Evolutionary conservation across 345 rosid genomes (phyloP).

Genomic region (Nephelium lappaceum): DNA sequence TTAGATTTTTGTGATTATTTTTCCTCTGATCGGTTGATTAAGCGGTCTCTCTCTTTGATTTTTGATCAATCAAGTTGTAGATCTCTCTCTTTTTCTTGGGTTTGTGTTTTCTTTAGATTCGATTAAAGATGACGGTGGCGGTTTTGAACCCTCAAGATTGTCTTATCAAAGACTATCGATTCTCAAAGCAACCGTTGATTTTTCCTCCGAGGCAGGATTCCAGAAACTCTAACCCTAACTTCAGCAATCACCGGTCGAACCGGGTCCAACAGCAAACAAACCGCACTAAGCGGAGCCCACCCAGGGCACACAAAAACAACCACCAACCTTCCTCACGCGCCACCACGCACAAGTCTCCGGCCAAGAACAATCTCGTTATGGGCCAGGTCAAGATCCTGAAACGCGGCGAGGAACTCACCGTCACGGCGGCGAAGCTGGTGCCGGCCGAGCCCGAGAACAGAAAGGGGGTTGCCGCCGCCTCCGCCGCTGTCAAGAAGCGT

Average conservation of each 20-base stretch:
- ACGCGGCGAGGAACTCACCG: slow-evolving; percentile 59
- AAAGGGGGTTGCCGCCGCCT: background rate
- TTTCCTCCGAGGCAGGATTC: slow-evolving; percentile 38
- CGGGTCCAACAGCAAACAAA: slow-evolving; percentile 27
- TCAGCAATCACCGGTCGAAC: slow-evolving; percentile 29
- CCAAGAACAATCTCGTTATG: slow-evolving; percentile 27
- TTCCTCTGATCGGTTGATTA: background rate
- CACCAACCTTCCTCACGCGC: slow-evolving; percentile 25
- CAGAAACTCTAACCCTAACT: slow-evolving; percentile 28
- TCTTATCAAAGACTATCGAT: slow-evolving; percentile 36
- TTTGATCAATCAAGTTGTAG: background rate
- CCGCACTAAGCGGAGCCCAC: slow-evolving; percentile 53
- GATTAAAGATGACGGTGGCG: slow-evolving; percentile 62
- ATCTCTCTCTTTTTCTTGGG: background rate
- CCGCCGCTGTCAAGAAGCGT: background rate
- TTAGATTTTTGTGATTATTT: background rate
- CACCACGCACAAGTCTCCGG: background rate
- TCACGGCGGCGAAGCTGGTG: background rate
- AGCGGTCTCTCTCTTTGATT: background rate
- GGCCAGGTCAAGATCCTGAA: slow-evolving; percentile 71
- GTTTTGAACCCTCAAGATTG: slow-evolving; percentile 61
- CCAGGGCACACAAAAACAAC: slow-evolving; percentile 19
- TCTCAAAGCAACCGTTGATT: slow-evolving; percentile 24
- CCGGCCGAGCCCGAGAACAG: background rate
- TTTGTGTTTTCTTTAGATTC: background rate